Percentiles rank a stretch among this genome's conserved stretches.
These are phyloP conservation scores for Arbutus unedo DNA, from an alignment of 148 eudicot genomes.

Conservation along the genomic window DNA sequence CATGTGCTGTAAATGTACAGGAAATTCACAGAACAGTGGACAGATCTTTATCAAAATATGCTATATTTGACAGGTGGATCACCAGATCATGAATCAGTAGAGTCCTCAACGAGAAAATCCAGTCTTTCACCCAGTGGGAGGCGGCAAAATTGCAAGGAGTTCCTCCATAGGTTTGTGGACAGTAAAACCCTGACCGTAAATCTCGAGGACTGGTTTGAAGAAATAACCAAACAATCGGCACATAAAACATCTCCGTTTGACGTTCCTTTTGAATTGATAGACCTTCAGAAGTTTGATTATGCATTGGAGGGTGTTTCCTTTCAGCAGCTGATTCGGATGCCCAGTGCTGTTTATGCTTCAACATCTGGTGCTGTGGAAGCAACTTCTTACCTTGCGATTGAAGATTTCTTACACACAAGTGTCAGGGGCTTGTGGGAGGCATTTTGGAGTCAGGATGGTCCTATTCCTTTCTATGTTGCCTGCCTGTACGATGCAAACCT, in stretches of 20 bases:
- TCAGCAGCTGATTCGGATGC: conserved; percentile 95
- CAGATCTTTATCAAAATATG: not conserved
- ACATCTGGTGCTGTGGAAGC: conserved; percentile 71
- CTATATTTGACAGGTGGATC: conserved; percentile 54
- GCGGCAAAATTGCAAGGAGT: conserved; percentile 60
- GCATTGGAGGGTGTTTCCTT: conserved; percentile 86
- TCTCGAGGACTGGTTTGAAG: conserved; percentile 72
- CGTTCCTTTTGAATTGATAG: conserved; percentile 83
- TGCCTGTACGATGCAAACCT: conserved; percentile 55
- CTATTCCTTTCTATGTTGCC: conserved; percentile 67
- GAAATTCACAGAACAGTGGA: conserved; percentile 5
- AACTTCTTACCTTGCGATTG: conserved; percentile 70
- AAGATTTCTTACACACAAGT: conserved; percentile 86
- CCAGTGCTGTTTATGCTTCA: conserved; percentile 77
- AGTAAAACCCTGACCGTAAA: conserved; percentile 46
- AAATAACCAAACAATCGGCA: conserved; percentile 41
- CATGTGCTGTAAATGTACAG: not conserved
- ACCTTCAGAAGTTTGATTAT: conserved; percentile 90
- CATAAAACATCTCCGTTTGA: conserved; percentile 42
- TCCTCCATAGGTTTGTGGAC: conserved; percentile 76
- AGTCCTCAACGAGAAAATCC: conserved; percentile 75
- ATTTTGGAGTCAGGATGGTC: conserved; percentile 74
- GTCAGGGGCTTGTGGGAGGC: conserved; percentile 89
- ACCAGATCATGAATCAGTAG: conserved; percentile 72
- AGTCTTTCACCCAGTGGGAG: conserved; percentile 67